Conservation (phyloP, 495 filamentous ascomycete species). For the Penicillium chermesinum region DNA sequence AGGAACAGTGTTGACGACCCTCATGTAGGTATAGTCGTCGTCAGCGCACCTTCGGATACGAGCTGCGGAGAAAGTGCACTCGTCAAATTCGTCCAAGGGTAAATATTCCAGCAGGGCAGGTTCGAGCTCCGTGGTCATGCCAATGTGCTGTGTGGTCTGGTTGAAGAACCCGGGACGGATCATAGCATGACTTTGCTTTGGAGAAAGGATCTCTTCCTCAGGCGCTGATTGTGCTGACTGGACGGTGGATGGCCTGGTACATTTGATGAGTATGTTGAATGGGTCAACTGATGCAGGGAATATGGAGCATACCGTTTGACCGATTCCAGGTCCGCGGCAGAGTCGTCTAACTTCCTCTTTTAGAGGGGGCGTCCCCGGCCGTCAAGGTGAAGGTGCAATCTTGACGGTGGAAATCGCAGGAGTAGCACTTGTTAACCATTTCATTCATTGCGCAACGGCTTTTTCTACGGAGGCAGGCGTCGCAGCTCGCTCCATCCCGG, state of each 20-base stretch:
- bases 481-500: slow-evolving; percentile 56
- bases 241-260: slow-evolving; percentile 22
- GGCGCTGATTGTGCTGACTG: slow-evolving; percentile 11
- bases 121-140: slow-evolving; percentile 50
- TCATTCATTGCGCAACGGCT: slow-evolving; percentile 85
- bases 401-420: slow-evolving; percentile 51
- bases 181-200: slow-evolving; percentile 22
- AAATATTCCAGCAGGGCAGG: slow-evolving; percentile 45
- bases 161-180: slow-evolving; percentile 39
- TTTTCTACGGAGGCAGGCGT: slow-evolving; percentile 79
- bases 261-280: slow-evolving; percentile 3
- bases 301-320: slow-evolving; percentile 39
- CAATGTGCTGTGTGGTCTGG: slow-evolving; percentile 47
- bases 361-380: slow-evolving; percentile 54
- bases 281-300: not conserved
- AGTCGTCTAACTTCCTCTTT: slow-evolving; percentile 63
- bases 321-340: slow-evolving; percentile 27
- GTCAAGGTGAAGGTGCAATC: slow-evolving; percentile 47
- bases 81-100: slow-evolving; percentile 39
- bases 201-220: slow-evolving; percentile 24
- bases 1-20: slow-evolving; percentile 34
- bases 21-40: slow-evolving; percentile 78
- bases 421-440: slow-evolving; percentile 48
- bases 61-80: slow-evolving; percentile 33
- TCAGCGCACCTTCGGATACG: slow-evolving; percentile 73